Percentiles rank a stretch among this genome's conserved stretches.
Conservation (phyloP, 768 basidiomycete species). For the Macrolepiota albuminosa region DNA sequence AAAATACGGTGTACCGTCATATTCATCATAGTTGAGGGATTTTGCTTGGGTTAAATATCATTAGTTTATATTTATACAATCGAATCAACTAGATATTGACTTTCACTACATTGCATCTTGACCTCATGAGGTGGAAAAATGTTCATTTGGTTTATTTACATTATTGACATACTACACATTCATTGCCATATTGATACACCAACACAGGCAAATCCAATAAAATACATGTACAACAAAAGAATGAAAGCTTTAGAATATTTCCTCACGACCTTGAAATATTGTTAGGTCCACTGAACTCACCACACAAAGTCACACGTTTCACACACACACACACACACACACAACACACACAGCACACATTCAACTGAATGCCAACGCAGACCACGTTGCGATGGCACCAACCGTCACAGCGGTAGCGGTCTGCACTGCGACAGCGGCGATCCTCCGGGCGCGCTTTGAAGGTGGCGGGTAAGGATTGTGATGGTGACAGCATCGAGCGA, state of each 20-base stretch:
- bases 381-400: conserved; percentile 71
- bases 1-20: conserved; percentile 30
- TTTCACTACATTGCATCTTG: background rate
- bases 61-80: background rate
- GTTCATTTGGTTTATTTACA: background rate
- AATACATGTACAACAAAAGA: background rate
- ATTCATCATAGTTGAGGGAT: background rate
- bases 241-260: background rate
- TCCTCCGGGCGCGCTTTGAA: conserved; percentile 43
- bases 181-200: background rate
- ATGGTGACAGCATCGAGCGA: conserved; percentile 1
- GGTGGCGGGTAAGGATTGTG: conserved; percentile 4
- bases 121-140: too few relatives aligned
- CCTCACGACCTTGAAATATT: background rate
- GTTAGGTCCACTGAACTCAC: background rate
- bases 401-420: conserved; percentile 61
- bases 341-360: background rate
- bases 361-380: conserved; percentile 63
- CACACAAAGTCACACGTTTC: background rate
- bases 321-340: background rate
- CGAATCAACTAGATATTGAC: too few relatives aligned
- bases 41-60: background rate
- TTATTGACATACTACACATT: background rate
- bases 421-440: conserved; percentile 41
- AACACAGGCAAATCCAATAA: background rate